Conservation (phyloP, 768 basidiomycete genomes). For the Pleurotus eryngii region DNA sequence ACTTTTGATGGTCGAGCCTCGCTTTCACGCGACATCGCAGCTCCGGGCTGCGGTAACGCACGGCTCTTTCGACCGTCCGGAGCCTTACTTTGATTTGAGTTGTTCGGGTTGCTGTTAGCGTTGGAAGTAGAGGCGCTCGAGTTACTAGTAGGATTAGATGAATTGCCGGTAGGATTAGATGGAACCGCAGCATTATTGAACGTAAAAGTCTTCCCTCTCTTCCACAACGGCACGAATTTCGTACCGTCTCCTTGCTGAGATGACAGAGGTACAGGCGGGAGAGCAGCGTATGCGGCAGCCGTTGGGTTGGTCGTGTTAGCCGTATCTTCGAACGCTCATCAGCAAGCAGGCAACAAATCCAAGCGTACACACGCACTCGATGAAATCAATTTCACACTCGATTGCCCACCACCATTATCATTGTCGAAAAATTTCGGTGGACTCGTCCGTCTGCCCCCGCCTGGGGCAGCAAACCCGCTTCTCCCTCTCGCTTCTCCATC, state of each 20-base stretch:
- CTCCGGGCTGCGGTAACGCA: background rate
- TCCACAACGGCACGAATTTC: conserved; percentile 42
- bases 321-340: background rate
- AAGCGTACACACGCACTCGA: background rate
- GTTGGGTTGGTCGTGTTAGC: background rate
- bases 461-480: conserved; percentile 5
- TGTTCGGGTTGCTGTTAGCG: background rate
- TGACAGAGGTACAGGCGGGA: background rate
- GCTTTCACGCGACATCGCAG: background rate
- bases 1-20: too few species aligned
- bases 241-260: conserved; percentile 6
- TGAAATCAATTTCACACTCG: background rate
- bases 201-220: conserved; percentile 22
- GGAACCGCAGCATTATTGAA: background rate
- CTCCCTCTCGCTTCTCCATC: conserved; percentile 5
- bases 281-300: background rate
- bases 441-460: conserved; percentile 17
- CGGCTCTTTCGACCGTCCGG: background rate
- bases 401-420: background rate
- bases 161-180: background rate
- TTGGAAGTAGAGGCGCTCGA: background rate
- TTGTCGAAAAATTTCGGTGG: conserved; percentile 19
- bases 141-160: background rate
- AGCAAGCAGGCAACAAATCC: background rate
- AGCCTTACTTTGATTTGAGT: background rate